Conservation (phyloP, 306 rosid genomes). For the Betula pendula region DNA sequence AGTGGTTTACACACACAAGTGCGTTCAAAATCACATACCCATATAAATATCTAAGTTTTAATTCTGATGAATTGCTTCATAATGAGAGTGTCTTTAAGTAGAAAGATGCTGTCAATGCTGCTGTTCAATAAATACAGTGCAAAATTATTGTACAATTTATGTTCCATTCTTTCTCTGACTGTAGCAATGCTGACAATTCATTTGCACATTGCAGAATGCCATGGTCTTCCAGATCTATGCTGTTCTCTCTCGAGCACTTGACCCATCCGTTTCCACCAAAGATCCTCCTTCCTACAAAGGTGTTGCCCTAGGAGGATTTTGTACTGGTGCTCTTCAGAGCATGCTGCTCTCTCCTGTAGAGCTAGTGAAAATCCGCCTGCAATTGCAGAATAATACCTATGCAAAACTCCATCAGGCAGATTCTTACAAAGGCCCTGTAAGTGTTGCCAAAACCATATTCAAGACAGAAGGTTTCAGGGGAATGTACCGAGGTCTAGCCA, state of each 20-base stretch:
- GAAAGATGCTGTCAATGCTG: neutral
- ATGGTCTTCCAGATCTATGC: conserved; percentile 80
- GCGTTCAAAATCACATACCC: neutral
- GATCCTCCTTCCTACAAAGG: conserved; percentile 76
- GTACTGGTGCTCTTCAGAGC: conserved; percentile 74
- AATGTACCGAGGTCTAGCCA: conserved; percentile 60
- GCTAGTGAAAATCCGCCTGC: conserved; percentile 74
- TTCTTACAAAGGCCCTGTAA: conserved; percentile 46
- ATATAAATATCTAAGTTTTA: neutral
- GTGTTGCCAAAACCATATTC: conserved; percentile 52
- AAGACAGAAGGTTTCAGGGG: conserved; percentile 65
- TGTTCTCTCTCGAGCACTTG: conserved; percentile 62
- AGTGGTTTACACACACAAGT: neutral
- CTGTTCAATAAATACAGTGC: neutral
- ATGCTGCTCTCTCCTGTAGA: conserved; percentile 67
- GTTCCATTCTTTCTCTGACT: neutral
- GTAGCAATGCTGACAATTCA: conserved; percentile 7
- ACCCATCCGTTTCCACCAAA: conserved; percentile 33
- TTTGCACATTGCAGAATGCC: conserved; percentile 62
- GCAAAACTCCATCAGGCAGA: conserved; percentile 12
- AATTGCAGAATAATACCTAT: conserved; percentile 38
- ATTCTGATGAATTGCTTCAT: neutral
- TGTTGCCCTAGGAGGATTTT: conserved; percentile 71
- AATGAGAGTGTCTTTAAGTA: neutral
- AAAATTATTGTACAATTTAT: neutral